Evolutionary conservation across 2,329 filamentous ascomycete genomes (phyloP).

Genomic region (Aaosphaeria pasadenensis): DNA sequence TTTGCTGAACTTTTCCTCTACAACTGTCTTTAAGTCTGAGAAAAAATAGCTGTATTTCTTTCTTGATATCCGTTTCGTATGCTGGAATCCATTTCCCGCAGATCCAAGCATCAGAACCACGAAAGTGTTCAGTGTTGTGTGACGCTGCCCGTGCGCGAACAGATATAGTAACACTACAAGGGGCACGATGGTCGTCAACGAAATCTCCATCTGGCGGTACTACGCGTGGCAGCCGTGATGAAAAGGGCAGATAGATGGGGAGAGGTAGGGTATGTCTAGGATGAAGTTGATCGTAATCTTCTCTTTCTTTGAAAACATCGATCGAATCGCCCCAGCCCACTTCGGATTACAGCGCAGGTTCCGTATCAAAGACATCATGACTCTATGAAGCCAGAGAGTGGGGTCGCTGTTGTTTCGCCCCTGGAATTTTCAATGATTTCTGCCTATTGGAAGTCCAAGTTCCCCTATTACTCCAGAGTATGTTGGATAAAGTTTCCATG

Average conservation of each 20-base stretch:
- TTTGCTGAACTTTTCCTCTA: constrained; percentile 7
- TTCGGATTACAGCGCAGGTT: constrained; percentile 5
- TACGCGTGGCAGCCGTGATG: constrained; percentile 9
- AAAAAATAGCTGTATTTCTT: constrained; percentile 11
- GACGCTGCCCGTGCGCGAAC: constrained; percentile 6
- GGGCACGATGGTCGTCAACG: constrained; percentile 28
- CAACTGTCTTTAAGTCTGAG: constrained; percentile 10
- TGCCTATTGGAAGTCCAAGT: too few relatives aligned
- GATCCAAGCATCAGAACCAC: constrained; percentile 3
- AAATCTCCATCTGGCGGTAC: constrained; percentile 21
- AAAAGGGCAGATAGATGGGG: constrained; percentile 34
- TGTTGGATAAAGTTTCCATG: too few relatives aligned
- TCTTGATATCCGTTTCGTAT: constrained; percentile 10
- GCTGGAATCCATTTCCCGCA: constrained; percentile 4
- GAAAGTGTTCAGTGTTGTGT: constrained; percentile 3
- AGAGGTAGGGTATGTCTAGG: constrained; percentile 24
- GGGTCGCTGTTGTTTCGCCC: constrained; percentile 18
- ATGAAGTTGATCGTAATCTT: constrained; percentile 6
- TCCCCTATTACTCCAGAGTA: too few relatives aligned
- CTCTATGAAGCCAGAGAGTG: constrained; percentile 6
- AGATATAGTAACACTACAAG: constrained; percentile 10
- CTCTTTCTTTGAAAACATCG: constrained; percentile 5
- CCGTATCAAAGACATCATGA: constrained; percentile 5
- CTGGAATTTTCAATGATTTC: too few relatives aligned
- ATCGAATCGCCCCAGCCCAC: constrained; percentile 4